These are phyloP conservation scores for Saturnispora gosingensis DNA, from an alignment of 805 yeast genomes.

Conservation along the genomic window DNA sequence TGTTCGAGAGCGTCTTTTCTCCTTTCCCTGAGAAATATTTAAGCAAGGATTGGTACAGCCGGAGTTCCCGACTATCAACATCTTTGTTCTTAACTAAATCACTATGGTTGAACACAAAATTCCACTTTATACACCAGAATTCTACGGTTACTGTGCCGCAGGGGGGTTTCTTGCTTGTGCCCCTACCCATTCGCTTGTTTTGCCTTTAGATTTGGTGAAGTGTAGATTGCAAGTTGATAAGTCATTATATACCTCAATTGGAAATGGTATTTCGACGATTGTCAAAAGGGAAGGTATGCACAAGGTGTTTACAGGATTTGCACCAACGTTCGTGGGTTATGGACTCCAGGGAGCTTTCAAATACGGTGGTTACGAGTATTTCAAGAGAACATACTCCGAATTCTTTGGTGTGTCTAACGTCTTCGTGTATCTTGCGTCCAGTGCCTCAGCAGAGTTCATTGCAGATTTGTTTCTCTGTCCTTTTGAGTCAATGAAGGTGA, in stretches of 20 bases:
- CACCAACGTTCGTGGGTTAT: slow-evolving; percentile 90
- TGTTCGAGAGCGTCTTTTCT: background rate
- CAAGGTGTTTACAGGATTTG: slow-evolving; percentile 78
- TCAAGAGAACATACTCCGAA: slow-evolving; percentile 71
- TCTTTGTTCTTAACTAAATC: background rate
- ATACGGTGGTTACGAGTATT: slow-evolving; percentile 89
- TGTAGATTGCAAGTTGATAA: slow-evolving; percentile 87
- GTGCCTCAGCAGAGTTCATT: slow-evolving; percentile 89
- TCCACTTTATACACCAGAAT: slow-evolving; percentile 49
- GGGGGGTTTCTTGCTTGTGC: slow-evolving; percentile 90
- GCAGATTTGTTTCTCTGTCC: slow-evolving; percentile 92
- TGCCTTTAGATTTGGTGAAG: slow-evolving; percentile 90
- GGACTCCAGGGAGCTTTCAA: slow-evolving; percentile 96
- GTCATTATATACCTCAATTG: slow-evolving; percentile 58
- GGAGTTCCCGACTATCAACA: background rate
- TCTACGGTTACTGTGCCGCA: slow-evolving; percentile 62
- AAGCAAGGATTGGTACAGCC: background rate
- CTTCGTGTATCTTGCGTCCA: slow-evolving; percentile 66
- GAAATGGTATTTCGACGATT: slow-evolving; percentile 76
- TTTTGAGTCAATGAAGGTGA: slow-evolving; percentile 89
- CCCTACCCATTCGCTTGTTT: slow-evolving; percentile 88
- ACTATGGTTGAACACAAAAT: slow-evolving; percentile 26
- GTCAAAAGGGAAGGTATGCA: slow-evolving; percentile 62
- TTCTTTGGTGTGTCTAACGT: slow-evolving; percentile 65
- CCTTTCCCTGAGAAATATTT: background rate